Base-by-base conservation (phyloP, 73 alveolate species). In the Breviolum minutum region DNA sequence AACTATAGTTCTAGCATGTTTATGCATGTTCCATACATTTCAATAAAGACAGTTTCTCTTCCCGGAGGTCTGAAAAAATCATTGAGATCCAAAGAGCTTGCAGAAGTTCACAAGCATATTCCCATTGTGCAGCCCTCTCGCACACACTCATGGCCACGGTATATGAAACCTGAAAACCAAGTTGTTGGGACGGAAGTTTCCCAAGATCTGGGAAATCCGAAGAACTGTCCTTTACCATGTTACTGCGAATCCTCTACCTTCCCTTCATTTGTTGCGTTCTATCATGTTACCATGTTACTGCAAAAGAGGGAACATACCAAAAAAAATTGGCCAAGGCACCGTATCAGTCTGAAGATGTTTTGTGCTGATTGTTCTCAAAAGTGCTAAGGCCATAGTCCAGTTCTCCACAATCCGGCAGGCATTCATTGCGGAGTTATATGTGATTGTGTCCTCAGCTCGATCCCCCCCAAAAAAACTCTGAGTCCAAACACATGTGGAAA, bases 81-180 rank as follows among this genome's bases (percentile, higher is more conserved):
- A 40, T 40, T 40, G 54, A 40, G 54, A 40, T 40, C 54, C 54
- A 40, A 73, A 40, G 8, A 7, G 60, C 82, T 73, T 14, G 27
- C 26, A 83, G 76, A 22, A 83, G 76, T 11, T 61, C 62, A 26
- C 71, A 61, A 14, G 79, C 80, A 5, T 8, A 16, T 16, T 30
- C 80, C 94, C 94, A 86, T 63, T 86, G 27, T 5, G 63, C 80
- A 26, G 94, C 94, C 94, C 79, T 63, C 27, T 86, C 94, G 70
- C 77, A 86, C 63, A 63, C 94, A 30, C 64, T 86, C 32, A 86
- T 61, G 80, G 63, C 80, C 29, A 63, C 94, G 27, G 94, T 86
- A 40, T 63, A 63, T n/a, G 94, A 86, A 5, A 63, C 94, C 92
- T 81, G 8, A 2, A 14, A 68, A 6, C 77, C 17, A 14, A 68